Evolutionary conservation across 1,284 basidiomycete genomes (phyloP).

Genomic region (Fomitopsis pinicola): DNA sequence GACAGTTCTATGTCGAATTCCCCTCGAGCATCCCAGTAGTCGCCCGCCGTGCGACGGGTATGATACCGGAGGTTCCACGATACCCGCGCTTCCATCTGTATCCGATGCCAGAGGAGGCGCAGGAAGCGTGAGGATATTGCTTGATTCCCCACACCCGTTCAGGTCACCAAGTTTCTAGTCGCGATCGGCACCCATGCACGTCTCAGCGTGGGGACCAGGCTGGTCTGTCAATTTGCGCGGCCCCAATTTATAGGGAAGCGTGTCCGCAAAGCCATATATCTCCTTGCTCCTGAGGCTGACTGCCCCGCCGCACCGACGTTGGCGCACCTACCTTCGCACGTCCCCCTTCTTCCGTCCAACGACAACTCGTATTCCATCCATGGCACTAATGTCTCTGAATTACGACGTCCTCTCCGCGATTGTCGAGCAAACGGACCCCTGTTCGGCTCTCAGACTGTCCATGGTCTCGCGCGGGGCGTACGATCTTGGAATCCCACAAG

Average conservation of each 20-base stretch:
- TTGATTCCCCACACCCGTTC: background rate
- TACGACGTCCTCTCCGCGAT: constrained; percentile 11
- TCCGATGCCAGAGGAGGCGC: background rate
- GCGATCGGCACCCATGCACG: background rate
- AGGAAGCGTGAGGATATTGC: background rate
- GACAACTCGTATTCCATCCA: background rate
- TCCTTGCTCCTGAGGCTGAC: background rate
- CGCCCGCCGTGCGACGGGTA: background rate
- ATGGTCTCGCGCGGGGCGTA: constrained; percentile 9
- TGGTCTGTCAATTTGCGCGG: background rate
- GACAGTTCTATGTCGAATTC: background rate
- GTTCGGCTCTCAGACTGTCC: constrained; percentile 7
- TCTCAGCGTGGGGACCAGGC: background rate
- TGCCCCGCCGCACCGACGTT: background rate
- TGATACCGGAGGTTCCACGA: background rate
- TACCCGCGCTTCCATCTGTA: background rate
- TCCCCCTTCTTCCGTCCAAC: background rate
- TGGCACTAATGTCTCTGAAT: constrained; percentile 12
- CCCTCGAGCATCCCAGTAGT: background rate
- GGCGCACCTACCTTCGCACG: background rate
- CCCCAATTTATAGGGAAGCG: background rate
- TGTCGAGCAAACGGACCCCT: constrained; percentile 5
- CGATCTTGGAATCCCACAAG: constrained; percentile 7
- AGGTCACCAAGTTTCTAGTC: background rate
- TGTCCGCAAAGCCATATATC: background rate